phyloP scores from a whole-genome alignment of 2,329 filamentous ascomycete genomes.

The Xylariaceae sp. region DNA sequence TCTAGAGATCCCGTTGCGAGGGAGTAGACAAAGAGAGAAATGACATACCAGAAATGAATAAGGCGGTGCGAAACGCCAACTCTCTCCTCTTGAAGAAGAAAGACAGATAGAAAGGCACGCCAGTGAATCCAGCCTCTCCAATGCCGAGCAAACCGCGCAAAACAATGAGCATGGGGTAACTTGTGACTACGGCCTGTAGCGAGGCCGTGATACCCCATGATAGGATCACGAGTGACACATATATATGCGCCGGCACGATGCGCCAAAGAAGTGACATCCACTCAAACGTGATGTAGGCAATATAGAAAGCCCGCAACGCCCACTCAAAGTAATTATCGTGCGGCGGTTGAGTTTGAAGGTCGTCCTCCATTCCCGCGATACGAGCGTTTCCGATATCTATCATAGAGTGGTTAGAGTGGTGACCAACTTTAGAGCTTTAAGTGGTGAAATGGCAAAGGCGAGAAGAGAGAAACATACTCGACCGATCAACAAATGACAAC shows the following conservation, averaged over 20 bases:
- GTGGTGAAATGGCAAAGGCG: background rate
- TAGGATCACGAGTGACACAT: conserved; percentile 56
- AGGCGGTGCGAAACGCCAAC: conserved; percentile 76
- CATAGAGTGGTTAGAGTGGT: conserved; percentile 4
- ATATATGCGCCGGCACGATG: conserved; percentile 56
- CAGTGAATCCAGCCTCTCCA: conserved; percentile 62
- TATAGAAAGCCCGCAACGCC: conserved; percentile 59
- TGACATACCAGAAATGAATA: conserved; percentile 70
- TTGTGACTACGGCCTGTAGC: conserved; percentile 63
- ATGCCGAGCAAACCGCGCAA: conserved; percentile 57
- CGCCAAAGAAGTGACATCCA: conserved; percentile 63
- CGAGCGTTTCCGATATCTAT: conserved; percentile 60
- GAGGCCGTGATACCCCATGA: conserved; percentile 79
- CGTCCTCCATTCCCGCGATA: conserved; percentile 60
- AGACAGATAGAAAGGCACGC: conserved; percentile 60
- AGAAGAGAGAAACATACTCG: conserved; percentile 54
- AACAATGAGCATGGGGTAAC: conserved; percentile 55
- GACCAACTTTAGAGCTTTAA: background rate
- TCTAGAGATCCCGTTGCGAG: no score
- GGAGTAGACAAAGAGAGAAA: no score
- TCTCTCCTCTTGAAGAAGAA: conserved; percentile 66
- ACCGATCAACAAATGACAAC: conserved; percentile 80
- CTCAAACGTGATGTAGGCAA: conserved; percentile 60
- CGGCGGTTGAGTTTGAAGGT: conserved; percentile 50
- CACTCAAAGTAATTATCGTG: conserved; percentile 53